phyloP scores from a whole-genome alignment of 2,329 filamentous ascomycete genomes.

The Aureobasidium zeae region DNA sequence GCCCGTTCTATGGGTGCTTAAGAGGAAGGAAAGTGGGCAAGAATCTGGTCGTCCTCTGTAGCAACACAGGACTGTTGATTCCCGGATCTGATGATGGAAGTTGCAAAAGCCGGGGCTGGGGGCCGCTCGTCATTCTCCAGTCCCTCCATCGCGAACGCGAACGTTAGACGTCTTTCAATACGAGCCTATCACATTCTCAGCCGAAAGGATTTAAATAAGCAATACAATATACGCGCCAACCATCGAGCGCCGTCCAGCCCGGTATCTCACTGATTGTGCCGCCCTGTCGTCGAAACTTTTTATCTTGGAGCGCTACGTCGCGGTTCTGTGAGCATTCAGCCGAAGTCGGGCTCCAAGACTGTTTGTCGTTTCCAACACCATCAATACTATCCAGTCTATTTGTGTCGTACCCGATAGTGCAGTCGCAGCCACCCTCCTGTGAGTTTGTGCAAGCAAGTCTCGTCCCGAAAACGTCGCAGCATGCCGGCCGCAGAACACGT shows the following conservation, averaged over 20 bases:
- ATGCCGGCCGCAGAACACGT: not conserved
- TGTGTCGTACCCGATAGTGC: not conserved
- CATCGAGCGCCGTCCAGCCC: not conserved
- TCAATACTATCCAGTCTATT: not conserved
- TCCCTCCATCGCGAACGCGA: not conserved
- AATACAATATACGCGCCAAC: slow-evolving; percentile 9
- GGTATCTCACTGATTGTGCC: slow-evolving; percentile 1
- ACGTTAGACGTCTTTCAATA: slow-evolving; percentile 1
- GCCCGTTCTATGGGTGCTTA: too few relatives aligned
- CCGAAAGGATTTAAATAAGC: not conserved
- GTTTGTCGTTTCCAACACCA: not conserved
- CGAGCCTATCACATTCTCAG: slow-evolving; percentile 3
- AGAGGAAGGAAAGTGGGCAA: too few relatives aligned
- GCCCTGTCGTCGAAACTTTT: not conserved
- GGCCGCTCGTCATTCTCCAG: slow-evolving; percentile 1
- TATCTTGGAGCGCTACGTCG: not conserved
- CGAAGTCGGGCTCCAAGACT: slow-evolving; percentile 9
- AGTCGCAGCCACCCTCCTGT: not conserved
- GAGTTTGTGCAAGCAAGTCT: slow-evolving; percentile 1
- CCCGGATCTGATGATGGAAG: too few relatives aligned
- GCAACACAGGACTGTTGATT: too few relatives aligned
- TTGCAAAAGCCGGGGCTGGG: too few relatives aligned
- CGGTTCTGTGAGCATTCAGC: slow-evolving; percentile 7
- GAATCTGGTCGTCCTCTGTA: too few relatives aligned
- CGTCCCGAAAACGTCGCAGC: not conserved